phyloP scores from a whole-genome alignment of 2,329 filamentous ascomycete genomes.

The Trichoderma endophyticum region DNA sequence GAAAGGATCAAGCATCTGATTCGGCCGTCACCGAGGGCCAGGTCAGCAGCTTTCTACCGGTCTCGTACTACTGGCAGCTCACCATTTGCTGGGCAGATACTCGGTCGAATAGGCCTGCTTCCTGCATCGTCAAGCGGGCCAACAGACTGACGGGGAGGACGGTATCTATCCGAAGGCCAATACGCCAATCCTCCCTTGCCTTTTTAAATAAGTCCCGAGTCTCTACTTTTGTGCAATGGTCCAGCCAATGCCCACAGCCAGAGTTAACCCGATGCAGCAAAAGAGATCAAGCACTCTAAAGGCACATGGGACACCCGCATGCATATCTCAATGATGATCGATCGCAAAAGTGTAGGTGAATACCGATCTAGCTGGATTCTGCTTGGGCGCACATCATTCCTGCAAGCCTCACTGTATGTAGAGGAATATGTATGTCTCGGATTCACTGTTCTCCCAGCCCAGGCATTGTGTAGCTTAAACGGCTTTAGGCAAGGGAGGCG shows the following conservation, averaged over 20 bases:
- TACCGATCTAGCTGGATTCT: slow-evolving; percentile 9
- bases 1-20: background rate
- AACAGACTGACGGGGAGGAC: slow-evolving; percentile 4
- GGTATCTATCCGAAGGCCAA: slow-evolving; percentile 6
- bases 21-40: background rate
- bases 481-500: background rate
- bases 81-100: slow-evolving; percentile 3
- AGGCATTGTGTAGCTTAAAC: background rate
- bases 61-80: background rate
- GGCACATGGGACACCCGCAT: slow-evolving; percentile 15
- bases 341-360: slow-evolving; percentile 11
- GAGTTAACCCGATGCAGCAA: slow-evolving; percentile 10
- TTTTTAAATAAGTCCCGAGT: background rate
- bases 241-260: slow-evolving; percentile 2
- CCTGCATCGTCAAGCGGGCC: background rate
- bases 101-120: slow-evolving; percentile 10
- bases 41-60: background rate
- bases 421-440: slow-evolving; percentile 1
- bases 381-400: slow-evolving; percentile 9
- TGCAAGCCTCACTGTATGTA: slow-evolving; percentile 4
- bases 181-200: slow-evolving; percentile 4
- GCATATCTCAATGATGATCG: slow-evolving; percentile 16
- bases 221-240: slow-evolving; percentile 4
- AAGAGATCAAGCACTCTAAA: slow-evolving; percentile 13
- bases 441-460: background rate